These are phyloP conservation scores for Aspergillus fructus DNA, from an alignment of 2,329 filamentous ascomycete genomes.

Conservation along the genomic window DNA sequence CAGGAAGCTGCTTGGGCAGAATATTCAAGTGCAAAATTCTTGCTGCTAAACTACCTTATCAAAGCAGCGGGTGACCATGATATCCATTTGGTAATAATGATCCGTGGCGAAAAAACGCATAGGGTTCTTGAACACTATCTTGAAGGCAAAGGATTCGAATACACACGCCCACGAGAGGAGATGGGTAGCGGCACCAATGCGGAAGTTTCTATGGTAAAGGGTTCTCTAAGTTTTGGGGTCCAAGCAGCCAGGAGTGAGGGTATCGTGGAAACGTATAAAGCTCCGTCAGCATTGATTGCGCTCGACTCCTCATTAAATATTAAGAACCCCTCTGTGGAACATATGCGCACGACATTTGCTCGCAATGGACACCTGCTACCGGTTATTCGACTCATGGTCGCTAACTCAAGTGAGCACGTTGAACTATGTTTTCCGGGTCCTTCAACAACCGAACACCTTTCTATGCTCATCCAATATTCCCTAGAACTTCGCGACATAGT, in stretches of 20 bases:
- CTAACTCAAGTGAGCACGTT: slow-evolving; percentile 49
- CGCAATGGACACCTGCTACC: slow-evolving; percentile 39
- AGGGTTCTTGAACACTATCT: slow-evolving; percentile 45
- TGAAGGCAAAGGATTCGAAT: slow-evolving; percentile 39
- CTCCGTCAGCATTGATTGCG: slow-evolving; percentile 43
- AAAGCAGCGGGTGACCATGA: slow-evolving; percentile 34
- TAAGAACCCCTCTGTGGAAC: slow-evolving; percentile 38
- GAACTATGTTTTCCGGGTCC: slow-evolving; percentile 43
- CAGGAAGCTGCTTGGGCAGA: slow-evolving; percentile 47
- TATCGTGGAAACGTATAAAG: slow-evolving; percentile 32
- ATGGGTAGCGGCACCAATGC: slow-evolving; percentile 31
- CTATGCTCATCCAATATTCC: slow-evolving; percentile 35
- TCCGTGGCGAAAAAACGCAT: slow-evolving; percentile 35
- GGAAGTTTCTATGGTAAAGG: slow-evolving; percentile 38
- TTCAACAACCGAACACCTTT: slow-evolving; percentile 33
- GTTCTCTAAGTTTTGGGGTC: slow-evolving; percentile 37
- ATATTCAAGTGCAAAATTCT: slow-evolving; percentile 49
- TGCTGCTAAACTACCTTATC: slow-evolving; percentile 44
- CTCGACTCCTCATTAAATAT: slow-evolving; percentile 45
- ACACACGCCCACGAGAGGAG: slow-evolving; percentile 31
- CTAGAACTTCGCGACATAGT: slow-evolving; percentile 33
- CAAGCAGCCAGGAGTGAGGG: slow-evolving; percentile 31
- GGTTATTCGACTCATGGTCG: slow-evolving; percentile 44
- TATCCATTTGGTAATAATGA: slow-evolving; percentile 42
- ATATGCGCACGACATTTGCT: slow-evolving; percentile 39